Conservation (phyloP, 257 asterid species). For the Galeopsis tetrahit region DNA sequence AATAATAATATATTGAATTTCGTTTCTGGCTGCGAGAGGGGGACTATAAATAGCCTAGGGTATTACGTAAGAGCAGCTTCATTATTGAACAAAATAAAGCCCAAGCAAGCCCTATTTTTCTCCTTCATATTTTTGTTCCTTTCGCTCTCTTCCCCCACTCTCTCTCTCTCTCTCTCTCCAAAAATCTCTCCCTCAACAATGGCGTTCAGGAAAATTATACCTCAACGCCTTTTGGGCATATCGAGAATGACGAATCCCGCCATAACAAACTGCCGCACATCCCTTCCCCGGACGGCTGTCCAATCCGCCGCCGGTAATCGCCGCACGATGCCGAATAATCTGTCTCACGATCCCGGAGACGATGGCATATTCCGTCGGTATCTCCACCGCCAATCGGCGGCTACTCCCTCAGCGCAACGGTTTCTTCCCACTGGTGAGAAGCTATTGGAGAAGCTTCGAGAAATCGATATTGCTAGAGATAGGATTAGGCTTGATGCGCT, state of each 20-base stretch:
- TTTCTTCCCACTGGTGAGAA: constrained; percentile 63
- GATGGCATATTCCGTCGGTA: constrained; percentile 61
- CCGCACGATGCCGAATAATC: constrained; percentile 34
- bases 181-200: constrained; percentile 38
- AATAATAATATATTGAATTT: background rate
- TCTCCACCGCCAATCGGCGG: constrained; percentile 58
- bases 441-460: constrained; percentile 65
- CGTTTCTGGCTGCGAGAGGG: constrained; percentile 26
- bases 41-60: constrained; percentile 32
- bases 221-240: constrained; percentile 56
- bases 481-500: constrained; percentile 74
- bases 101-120: background rate
- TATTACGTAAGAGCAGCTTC: constrained; percentile 4
- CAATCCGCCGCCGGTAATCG: constrained; percentile 41
- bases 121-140: background rate
- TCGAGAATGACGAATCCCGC: constrained; percentile 55
- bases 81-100: background rate
- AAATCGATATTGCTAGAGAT: constrained; percentile 57
- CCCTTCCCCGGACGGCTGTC: constrained; percentile 56
- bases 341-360: constrained; percentile 66
- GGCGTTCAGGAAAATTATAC: constrained; percentile 64
- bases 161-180: constrained; percentile 14
- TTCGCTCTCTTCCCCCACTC: background rate
- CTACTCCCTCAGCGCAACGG: constrained; percentile 32
- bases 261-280: constrained; percentile 57